A percentile compares a stretch with the other conserved stretches of the same genome.
phyloP scores from a whole-genome alignment of 73 alveolate species.

The Durusdinium trenchii region DNA sequence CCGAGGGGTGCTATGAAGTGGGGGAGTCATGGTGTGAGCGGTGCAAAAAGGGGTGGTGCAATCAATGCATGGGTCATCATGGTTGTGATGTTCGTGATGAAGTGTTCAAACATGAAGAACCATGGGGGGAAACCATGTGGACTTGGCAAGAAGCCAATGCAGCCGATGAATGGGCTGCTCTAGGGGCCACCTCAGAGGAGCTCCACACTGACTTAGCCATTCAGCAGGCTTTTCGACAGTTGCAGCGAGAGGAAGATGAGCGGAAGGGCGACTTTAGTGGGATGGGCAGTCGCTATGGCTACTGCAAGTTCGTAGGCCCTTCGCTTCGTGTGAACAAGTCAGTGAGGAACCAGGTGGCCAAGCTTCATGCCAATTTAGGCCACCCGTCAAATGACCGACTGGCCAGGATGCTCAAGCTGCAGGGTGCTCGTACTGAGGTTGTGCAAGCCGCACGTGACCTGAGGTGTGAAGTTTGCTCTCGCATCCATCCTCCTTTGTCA shows the following conservation, averaged over 20 bases:
- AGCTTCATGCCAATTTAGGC: not conserved
- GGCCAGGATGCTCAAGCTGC: slow-evolving; percentile 15
- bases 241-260: not conserved
- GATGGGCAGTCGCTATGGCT: not conserved
- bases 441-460: not conserved
- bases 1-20: not conserved
- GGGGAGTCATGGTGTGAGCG: not conserved
- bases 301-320: not conserved
- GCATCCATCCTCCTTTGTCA: not conserved
- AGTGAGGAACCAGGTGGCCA: not conserved
- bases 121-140: not conserved
- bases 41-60: not conserved
- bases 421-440: not conserved
- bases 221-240: not conserved
- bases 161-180: not conserved
- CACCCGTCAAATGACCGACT: slow-evolving; percentile 39
- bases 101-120: not conserved
- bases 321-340: not conserved
- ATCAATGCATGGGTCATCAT: not conserved
- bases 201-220: not conserved
- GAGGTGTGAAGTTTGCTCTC: not conserved
- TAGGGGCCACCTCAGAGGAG: not conserved
- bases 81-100: not conserved
- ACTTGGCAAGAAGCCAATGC: not conserved
- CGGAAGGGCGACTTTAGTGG: not conserved